Base-by-base conservation (phyloP, 352 stramenopile genomes). In the Phytophthora boehmeriae region DNA sequence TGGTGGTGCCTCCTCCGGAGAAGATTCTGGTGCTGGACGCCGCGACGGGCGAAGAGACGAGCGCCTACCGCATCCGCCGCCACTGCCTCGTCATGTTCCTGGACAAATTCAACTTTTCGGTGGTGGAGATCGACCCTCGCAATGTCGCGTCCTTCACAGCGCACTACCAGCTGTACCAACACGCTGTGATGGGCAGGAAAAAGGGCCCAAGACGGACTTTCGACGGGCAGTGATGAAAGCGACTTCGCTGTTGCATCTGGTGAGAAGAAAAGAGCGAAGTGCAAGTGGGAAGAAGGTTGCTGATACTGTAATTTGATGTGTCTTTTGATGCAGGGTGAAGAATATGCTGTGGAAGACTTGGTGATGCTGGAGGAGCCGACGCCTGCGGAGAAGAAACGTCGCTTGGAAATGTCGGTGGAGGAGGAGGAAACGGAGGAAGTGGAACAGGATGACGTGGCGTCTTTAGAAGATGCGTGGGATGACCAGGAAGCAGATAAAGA, bases 41-140 rank as follows among this genome's bases (percentile, higher is more conserved):
- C 0, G 16, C 23, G 2, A 52, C 65, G 8, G 73, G 73, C 9
- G 45, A 61, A 22, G 75, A 69, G 28, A 74, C 72, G 46, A 52
- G 43, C 11, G 41, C 54, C 9, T 72, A 70, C 28, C 56, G 51
- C 2, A 20, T 64, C n/a, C 56, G 64, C 6, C 41, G 52, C 9
- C 50, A 78, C 52, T 84, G 71, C 42, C 61, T 88, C 56, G 66
- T 88, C 46, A 83, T 86, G 73, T 89, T 86, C 61, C 50, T 88
- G 23, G 80, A 89, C 68, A 86, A 88, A 41, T 81, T 81, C 73
- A 77, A 88, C 56, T 85, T 85, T 45, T 78, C 60, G 22, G 52
- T 83, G 1, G 50, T 83, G 27, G 71, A 84, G 57, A 68, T 81
- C 23, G 53, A 72, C 16, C 55, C 69, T 1, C 59, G 59, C 34